Conservation (phyloP, 2,329 filamentous ascomycete genomes). For the Neofusicoccum cordaticola region DNA sequence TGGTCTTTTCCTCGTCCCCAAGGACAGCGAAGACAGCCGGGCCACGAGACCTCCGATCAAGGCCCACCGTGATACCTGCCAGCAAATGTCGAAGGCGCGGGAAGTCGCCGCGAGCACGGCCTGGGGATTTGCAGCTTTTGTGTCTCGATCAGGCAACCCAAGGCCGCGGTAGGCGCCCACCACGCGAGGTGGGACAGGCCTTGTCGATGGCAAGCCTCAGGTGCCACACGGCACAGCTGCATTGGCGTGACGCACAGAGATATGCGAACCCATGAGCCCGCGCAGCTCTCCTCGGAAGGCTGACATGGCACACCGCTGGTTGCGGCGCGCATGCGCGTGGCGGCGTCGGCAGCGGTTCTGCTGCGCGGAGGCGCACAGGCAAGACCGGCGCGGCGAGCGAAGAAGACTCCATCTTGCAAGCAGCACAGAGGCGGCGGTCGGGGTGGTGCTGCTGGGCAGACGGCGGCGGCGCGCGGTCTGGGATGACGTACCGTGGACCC, state of each 20-base stretch:
- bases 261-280: background rate
- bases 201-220: background rate
- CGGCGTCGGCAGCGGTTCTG: background rate
- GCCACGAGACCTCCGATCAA: background rate
- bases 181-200: background rate
- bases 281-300: background rate
- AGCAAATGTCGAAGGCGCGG: background rate
- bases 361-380: background rate
- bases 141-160: background rate
- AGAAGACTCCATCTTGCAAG: background rate
- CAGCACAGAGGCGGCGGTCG: background rate
- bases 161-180: background rate
- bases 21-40: background rate
- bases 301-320: background rate
- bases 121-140: background rate
- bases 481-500: conserved; percentile 12
- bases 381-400: background rate
- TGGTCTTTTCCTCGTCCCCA: background rate
- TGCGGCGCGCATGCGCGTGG: background rate
- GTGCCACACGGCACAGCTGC: background rate
- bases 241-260: background rate
- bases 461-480: background rate
- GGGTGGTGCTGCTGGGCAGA: no score
- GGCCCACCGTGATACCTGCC: background rate
- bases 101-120: background rate